These are phyloP conservation scores for Pseudogymnoascus destructans DNA, from an alignment of 2,329 filamentous ascomycete genomes.

Conservation along the genomic window DNA sequence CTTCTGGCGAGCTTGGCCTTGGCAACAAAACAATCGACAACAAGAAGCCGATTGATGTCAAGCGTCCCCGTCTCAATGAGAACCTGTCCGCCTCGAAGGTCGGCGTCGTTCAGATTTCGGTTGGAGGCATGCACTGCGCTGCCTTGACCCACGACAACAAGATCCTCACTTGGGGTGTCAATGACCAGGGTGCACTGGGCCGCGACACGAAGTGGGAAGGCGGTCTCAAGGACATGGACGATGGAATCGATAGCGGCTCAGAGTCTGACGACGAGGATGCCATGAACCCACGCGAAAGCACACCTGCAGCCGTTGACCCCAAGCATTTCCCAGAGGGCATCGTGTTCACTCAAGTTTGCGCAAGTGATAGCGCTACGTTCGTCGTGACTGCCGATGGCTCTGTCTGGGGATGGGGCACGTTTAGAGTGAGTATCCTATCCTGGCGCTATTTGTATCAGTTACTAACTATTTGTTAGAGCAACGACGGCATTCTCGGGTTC, in stretches of 20 bases:
- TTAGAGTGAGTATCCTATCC: slow-evolving; percentile 40
- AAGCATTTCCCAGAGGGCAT: slow-evolving; percentile 48
- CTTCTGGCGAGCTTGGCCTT: slow-evolving; percentile 70
- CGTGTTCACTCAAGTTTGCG: slow-evolving; percentile 52
- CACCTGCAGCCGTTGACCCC: slow-evolving; percentile 46
- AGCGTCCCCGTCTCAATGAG: slow-evolving; percentile 58
- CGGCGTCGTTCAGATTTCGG: slow-evolving; percentile 61
- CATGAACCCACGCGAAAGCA: slow-evolving; percentile 60
- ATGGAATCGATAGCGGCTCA: slow-evolving; percentile 32
- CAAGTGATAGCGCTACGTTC: slow-evolving; percentile 64
- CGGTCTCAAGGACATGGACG: slow-evolving; percentile 42
- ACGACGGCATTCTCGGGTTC: slow-evolving; percentile 51
- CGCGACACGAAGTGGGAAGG: slow-evolving; percentile 59
- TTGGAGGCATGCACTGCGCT: slow-evolving; percentile 71
- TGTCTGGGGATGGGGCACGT: slow-evolving; percentile 77
- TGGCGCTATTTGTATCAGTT: not conserved
- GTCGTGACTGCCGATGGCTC: slow-evolving; percentile 60
- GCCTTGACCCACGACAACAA: slow-evolving; percentile 69
- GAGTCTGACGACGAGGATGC: slow-evolving; percentile 41
- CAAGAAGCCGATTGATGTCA: slow-evolving; percentile 55
- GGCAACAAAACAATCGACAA: slow-evolving; percentile 50
- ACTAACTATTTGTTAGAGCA: slow-evolving; percentile 33
- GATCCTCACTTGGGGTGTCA: slow-evolving; percentile 78
- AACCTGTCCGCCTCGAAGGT: slow-evolving; percentile 42
- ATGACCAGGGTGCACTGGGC: slow-evolving; percentile 71